Evolutionary conservation across 768 basidiomycete genomes (phyloP).

Genomic region (Tephrocybe sp.): DNA sequence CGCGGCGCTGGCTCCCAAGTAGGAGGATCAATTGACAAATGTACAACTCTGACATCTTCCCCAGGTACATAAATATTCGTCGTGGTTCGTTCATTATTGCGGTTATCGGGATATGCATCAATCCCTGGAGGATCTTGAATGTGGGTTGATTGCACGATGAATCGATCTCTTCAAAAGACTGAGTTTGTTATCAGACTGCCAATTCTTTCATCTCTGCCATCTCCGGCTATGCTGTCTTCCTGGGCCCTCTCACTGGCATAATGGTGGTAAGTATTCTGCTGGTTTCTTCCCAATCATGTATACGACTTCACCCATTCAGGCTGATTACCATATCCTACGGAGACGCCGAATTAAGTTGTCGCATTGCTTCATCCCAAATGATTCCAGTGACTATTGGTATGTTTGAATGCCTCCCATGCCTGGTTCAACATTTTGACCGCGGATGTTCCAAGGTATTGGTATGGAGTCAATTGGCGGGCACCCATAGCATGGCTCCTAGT

Average conservation of each 20-base stretch:
- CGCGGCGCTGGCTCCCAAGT: constrained; percentile 25
- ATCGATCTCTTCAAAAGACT: not conserved
- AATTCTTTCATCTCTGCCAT: constrained; percentile 30
- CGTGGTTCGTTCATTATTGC: constrained; percentile 31
- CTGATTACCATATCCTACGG: constrained; percentile 28
- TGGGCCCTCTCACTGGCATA: constrained; percentile 31
- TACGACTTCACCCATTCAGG: constrained; percentile 9
- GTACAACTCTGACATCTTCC: not conserved
- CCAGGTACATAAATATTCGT: constrained; percentile 27
- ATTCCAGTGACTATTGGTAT: constrained; percentile 29
- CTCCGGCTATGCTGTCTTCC: constrained; percentile 30
- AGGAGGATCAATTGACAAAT: not conserved
- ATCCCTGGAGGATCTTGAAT: constrained; percentile 32
- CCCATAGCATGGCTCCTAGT: constrained; percentile 9
- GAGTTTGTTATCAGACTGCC: constrained; percentile 12
- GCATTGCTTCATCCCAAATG: constrained; percentile 25
- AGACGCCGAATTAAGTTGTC: constrained; percentile 25
- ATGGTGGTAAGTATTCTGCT: constrained; percentile 23
- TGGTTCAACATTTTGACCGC: constrained; percentile 8
- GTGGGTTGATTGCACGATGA: constrained; percentile 8
- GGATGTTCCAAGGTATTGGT: constrained; percentile 30
- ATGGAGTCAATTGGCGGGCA: constrained; percentile 13
- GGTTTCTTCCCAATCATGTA: not conserved
- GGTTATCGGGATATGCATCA: constrained; percentile 26
- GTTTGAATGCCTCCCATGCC: constrained; percentile 18